phyloP scores from a whole-genome alignment of 257 asterid species.

The Solanum stenotomum region DNA sequence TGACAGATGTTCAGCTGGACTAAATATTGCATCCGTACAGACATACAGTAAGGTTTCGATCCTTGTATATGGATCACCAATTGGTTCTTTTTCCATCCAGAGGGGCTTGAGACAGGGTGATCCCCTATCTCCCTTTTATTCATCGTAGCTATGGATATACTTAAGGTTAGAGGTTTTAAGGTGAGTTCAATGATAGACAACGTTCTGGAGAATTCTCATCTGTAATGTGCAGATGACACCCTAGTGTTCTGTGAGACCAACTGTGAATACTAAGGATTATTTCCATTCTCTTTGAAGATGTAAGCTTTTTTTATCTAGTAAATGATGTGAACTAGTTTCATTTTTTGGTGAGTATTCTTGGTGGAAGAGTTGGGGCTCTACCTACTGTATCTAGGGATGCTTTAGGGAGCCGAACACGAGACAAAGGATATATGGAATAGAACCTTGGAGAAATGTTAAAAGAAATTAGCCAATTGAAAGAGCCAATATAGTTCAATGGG shows the following conservation, averaged over 20 bases:
- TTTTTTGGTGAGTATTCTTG: background rate
- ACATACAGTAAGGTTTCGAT: background rate
- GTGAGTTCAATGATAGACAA: background rate
- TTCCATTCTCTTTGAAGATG: background rate
- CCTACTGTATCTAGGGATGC: background rate
- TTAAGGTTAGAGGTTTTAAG: background rate
- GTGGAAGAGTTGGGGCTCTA: background rate
- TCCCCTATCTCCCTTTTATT: background rate
- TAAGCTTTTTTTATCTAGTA: background rate
- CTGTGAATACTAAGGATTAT: background rate
- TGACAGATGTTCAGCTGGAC: background rate
- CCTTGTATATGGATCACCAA: background rate
- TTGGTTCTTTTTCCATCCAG: background rate
- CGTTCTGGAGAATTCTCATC: background rate
- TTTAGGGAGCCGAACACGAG: background rate
- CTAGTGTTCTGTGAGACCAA: background rate
- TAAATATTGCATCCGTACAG: background rate
- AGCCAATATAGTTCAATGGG: background rate
- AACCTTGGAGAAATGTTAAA: background rate
- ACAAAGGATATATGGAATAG: background rate
- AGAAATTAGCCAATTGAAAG: background rate
- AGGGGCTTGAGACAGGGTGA: background rate
- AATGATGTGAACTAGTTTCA: background rate
- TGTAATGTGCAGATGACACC: background rate
- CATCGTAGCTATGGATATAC: background rate